These are phyloP conservation scores for Leucoagaricus sp. DNA, from an alignment of 1,284 basidiomycete species.

Conservation along the genomic window DNA sequence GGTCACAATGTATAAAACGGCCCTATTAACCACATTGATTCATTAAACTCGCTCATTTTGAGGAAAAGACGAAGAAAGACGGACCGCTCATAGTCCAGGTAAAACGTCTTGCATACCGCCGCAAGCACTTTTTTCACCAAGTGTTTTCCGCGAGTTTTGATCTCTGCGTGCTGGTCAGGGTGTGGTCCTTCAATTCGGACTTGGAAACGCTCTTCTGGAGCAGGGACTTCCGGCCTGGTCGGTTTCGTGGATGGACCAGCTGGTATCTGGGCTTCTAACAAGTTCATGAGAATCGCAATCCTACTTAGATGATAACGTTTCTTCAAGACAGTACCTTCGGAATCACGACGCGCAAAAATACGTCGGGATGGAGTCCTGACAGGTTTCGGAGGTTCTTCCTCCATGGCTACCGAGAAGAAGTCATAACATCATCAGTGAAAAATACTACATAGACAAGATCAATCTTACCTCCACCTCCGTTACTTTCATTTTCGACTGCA, in stretches of 20 bases:
- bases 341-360: not conserved
- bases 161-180: conserved; percentile 9
- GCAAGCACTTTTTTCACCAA: conserved; percentile 25
- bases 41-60: not conserved
- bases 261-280: not conserved
- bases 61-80: not conserved
- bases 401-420: not conserved
- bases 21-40: not conserved
- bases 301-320: no score
- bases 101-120: conserved; percentile 15
- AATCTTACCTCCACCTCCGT: no score
- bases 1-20: conserved; percentile 7
- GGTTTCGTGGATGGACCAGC: no score
- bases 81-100: conserved; percentile 14
- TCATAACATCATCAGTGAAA: not conserved
- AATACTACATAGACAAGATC: no score
- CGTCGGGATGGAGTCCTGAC: not conserved
- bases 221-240: not conserved
- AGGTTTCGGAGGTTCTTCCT: not conserved
- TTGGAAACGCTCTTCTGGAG: conserved; percentile 1
- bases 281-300: not conserved
- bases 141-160: conserved; percentile 17
- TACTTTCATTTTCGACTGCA: no score
- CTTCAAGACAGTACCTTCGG: not conserved
- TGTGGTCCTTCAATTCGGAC: conserved; percentile 12